phyloP scores from a whole-genome alignment of 495 filamentous ascomycete genomes.

The Ramalina intermedia region DNA sequence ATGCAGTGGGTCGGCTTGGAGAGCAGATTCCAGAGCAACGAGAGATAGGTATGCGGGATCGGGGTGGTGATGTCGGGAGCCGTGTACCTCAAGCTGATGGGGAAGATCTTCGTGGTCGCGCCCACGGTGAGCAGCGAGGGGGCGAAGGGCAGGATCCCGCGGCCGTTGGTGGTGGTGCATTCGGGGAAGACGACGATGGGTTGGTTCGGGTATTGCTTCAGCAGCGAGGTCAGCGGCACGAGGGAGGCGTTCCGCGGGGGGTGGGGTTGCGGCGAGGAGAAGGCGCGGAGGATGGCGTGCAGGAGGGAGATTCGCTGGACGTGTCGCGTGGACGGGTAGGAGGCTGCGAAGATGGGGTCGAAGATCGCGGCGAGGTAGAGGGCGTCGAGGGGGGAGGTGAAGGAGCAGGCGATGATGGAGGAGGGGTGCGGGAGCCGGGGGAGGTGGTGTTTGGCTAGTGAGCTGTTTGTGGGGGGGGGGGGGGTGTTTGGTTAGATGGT shows the following conservation, averaged over 20 bases:
- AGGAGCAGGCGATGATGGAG: conserved; percentile 74
- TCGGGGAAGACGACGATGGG: conserved; percentile 81
- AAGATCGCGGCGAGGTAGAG: conserved; percentile 95
- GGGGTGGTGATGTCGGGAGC: conserved; percentile 84
- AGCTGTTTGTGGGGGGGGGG: conserved; percentile 19
- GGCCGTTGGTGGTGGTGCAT: conserved; percentile 84
- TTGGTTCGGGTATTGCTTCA: conserved; percentile 52
- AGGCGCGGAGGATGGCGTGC: conserved; percentile 56
- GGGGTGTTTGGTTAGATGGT: background rate
- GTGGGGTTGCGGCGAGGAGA: conserved; percentile 40
- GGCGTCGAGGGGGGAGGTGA: conserved; percentile 83
- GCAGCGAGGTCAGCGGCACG: conserved; percentile 44
- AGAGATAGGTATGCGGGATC: conserved; percentile 50
- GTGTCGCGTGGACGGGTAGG: conserved; percentile 55
- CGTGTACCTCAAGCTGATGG: conserved; percentile 75
- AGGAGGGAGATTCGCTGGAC: conserved; percentile 66
- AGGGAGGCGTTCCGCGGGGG: conserved; percentile 36
- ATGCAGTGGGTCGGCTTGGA: conserved; percentile 77
- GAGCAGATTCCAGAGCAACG: conserved; percentile 76
- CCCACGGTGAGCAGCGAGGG: conserved; percentile 48
- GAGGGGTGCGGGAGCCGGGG: conserved; percentile 58
- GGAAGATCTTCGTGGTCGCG: conserved; percentile 59
- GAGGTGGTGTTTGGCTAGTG: conserved; percentile 45
- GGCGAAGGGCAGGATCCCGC: conserved; percentile 74
- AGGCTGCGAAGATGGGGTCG: conserved; percentile 81